Evolutionary conservation across 192 early-diverging fungal species (phyloP), one percentile per base, ranked within the genome.

Genomic region (Coemansia sp.): DNA sequence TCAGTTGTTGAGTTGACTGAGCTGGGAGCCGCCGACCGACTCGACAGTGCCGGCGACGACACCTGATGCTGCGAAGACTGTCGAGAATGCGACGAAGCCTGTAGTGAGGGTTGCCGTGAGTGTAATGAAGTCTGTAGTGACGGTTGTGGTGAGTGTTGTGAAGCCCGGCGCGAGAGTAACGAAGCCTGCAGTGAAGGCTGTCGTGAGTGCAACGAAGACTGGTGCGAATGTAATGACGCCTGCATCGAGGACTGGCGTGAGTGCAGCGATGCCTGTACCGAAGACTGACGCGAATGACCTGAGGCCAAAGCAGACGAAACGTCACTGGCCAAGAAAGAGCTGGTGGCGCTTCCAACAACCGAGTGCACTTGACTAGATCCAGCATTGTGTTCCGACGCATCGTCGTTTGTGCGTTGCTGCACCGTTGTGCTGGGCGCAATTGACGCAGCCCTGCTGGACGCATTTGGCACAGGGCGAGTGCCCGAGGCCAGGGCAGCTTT

Each of bases 401-500:
- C 25, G 5, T 44, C 15, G 44, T 26, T 60, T 60, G 46, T 42
- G 25, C 23, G 46, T 17, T 23, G 26, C 59, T 10, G 22, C 59
- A 4, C 21, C 25, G 59, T 49, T 11, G 59, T n/a, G 22, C 59
- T 60, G 47, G 14, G 59, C 19, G 59, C 19, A 11, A 42, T 34
- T 22, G 59, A 60, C 17, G n/a, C 46, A 2, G 46, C 23, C 5
- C 26, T 23, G 47, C 14, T 49, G 14, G 10, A 26, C 25, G 28
- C 19, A 31, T 28, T 19, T 9, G 26, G 42, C 19, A 46, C 46
- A 14, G 26, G 15, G 19, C 59, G 59, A 7, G 57, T 12, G 12
- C 65, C 76, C 4, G 71, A 57, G 25, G 57, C 60, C 10, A 79
- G 76, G 25, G 72, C 71, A 3, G 64, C 71, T 63, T 73, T 62